Base-by-base conservation (phyloP, 495 filamentous ascomycete species). In the Podospora pseudocomata region DNA sequence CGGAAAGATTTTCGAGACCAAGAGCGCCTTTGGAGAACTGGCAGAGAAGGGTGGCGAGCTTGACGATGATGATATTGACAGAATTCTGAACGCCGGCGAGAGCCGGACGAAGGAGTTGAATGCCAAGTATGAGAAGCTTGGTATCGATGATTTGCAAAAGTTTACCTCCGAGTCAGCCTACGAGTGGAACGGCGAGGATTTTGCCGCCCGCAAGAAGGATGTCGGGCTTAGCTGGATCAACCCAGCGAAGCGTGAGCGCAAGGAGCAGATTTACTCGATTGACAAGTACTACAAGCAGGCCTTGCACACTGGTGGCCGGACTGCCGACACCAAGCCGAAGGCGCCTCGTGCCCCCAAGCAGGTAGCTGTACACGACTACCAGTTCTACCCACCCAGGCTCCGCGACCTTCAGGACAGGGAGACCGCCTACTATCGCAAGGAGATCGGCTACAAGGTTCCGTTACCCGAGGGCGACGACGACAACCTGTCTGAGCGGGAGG, bases 281-380 rank as follows among this genome's bases (percentile, higher is more conserved):
- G 96, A 99, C 78, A 97, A 97, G 80, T 99, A 98, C 81, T 99
- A 98, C 79, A 92, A 94, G 67, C 89, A 94, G 71, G 93, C 94
- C 28, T 81, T 99, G 67, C 87, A 89, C 56, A 97, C 92, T 6
- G 92, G 92, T 70, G 91, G 91, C 18, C 87, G 93, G 57, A 91
- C 91, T 6, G 91, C 92, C 16, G 93, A 97, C 66, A 86, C 92
- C 2, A 97, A 97, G 76, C 95, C 94, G 18, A 96, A 97, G 79
- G 92, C 92, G n/a, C 96, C 96, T 13, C 89, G 94, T 11, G 92
- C 95, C 11, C 96, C 96, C 7, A 97, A 96, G 79, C 96, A 99
- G 74, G 84, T 96, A 27, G 80, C 88, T 3, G 89, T 97, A 49
- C 93, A 97, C 74, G 96, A 99, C 74, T 98, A 96, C 79, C 96